Conservation (phyloP, 345 rosid species). For the Linum trigynum region DNA sequence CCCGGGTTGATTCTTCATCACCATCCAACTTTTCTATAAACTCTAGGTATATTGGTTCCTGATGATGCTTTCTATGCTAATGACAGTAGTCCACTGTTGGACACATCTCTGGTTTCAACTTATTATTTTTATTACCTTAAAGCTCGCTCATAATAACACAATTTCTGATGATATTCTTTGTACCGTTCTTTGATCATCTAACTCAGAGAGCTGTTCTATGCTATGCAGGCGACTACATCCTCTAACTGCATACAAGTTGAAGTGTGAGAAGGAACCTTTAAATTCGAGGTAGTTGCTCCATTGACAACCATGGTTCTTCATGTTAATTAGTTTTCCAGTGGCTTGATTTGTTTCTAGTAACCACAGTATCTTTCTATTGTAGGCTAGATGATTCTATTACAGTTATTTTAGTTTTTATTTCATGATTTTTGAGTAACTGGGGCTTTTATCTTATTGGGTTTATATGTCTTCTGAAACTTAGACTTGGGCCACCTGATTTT, state of each 20-base stretch:
- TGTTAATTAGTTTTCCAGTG: not conserved
- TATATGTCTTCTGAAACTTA: constrained; percentile 16
- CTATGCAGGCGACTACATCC: constrained; percentile 63
- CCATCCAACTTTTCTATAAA: constrained; percentile 48
- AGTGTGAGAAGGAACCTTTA: constrained; percentile 80
- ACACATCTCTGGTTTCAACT: not conserved
- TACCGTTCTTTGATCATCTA: not conserved
- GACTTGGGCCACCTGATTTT: constrained; percentile 96
- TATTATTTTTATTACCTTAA: no score
- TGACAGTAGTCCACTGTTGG: no score
- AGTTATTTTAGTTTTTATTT: no score
- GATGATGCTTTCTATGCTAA: constrained; percentile 1
- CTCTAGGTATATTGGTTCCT: constrained; percentile 45
- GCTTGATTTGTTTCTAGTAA: not conserved
- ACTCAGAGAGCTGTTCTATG: constrained; percentile 6
- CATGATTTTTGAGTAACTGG: not conserved
- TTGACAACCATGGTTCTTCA: not conserved
- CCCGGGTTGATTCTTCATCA: constrained; percentile 70
- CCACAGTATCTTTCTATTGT: not conserved
- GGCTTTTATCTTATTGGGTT: not conserved
- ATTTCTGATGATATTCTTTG: not conserved
- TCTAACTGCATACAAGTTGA: constrained; percentile 55
- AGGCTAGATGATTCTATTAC: not conserved
- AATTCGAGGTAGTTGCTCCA: constrained; percentile 62
- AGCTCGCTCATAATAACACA: not conserved